Conservation (phyloP, 1,284 basidiomycete genomes). For the Gymnopus androsaceus region DNA sequence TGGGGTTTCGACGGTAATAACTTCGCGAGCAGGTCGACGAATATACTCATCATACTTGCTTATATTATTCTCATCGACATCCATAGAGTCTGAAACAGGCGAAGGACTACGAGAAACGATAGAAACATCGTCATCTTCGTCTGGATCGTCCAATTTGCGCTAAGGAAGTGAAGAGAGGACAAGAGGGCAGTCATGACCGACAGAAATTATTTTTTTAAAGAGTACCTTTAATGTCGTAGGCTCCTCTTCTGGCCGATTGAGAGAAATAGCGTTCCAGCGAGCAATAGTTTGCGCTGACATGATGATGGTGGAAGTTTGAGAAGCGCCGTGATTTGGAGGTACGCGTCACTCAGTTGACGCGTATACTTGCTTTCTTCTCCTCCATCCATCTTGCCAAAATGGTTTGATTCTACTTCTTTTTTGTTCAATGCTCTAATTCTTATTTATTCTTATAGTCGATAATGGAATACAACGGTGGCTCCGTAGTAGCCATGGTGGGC, state of each 20-base stretch:
- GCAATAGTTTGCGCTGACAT: slow-evolving; percentile 69
- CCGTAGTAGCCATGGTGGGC: slow-evolving; percentile 98
- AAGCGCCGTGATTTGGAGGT: neutral
- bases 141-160: slow-evolving; percentile 59
- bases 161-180: slow-evolving; percentile 50
- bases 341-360: slow-evolving; percentile 37
- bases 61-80: slow-evolving; percentile 46
- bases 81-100: slow-evolving; percentile 49
- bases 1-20: slow-evolving; percentile 76
- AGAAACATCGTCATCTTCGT: slow-evolving; percentile 58
- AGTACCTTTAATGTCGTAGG: slow-evolving; percentile 64
- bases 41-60: slow-evolving; percentile 69
- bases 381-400: slow-evolving; percentile 34
- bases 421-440: neutral
- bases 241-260: slow-evolving; percentile 29
- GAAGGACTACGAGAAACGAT: slow-evolving; percentile 75
- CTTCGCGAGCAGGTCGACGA: slow-evolving; percentile 51
- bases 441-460: slow-evolving; percentile 57
- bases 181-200: slow-evolving; percentile 44
- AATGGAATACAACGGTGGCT: slow-evolving; percentile 93
- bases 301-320: neutral
- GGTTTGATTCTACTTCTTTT: slow-evolving; percentile 32
- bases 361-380: slow-evolving; percentile 26
- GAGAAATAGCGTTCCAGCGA: slow-evolving; percentile 72
- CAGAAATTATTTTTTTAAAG: slow-evolving; percentile 48